Base-by-base conservation (phyloP, 2,329 filamentous ascomycete genomes). In the Cryphonectria parasitica region DNA sequence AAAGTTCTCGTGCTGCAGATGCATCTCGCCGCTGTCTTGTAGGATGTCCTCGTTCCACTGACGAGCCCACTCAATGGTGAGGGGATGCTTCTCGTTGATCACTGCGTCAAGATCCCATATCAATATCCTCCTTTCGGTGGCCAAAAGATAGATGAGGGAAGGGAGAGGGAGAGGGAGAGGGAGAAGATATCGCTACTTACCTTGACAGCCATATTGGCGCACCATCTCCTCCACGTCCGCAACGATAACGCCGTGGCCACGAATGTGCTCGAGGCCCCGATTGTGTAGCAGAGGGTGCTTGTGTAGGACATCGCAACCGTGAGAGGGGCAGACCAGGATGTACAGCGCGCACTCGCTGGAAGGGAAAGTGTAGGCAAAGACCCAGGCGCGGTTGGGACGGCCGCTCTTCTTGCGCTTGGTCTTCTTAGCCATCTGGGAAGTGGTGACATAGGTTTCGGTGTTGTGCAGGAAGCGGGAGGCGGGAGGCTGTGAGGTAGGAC, bases 31-130 rank as follows among this genome's bases (percentile, higher is more conserved):
- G 58, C 10, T 61, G 58, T 61, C 58, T 34, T 39, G 34, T 10
- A 61, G 34, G 58, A 61, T 61, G 31, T 61, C 58, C 31, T 36
- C 31, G 19, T 61, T 61, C 58, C 58, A 61, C 58, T 61, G 58
- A 4, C 19, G 58, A 39, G 58, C 58, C 58, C 58, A 61, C 19
- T 61, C 34, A 8, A 61, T 13, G 31, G 19, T 61, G 31, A 61
- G 58, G 3, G 58, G 34, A 8, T 39, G 8, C 31, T 61, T 39
- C 34, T 61, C 58, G 31, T n/a, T 39, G 58, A 61, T 61, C 58
- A 61, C 58, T 61, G 19, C 28, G 31, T 39, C 58, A 39, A 19
- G 11, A 15, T 3, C 6, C 54, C 15, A 13, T 2, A 28, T 58
- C 15, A 58, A 28, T 13, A 58, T 58, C 8, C 17, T 11, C 28